These are phyloP conservation scores for Bothriochloa decipiens DNA, from an alignment of 176 grass and related monocot genomes.

Conservation along the genomic window DNA sequence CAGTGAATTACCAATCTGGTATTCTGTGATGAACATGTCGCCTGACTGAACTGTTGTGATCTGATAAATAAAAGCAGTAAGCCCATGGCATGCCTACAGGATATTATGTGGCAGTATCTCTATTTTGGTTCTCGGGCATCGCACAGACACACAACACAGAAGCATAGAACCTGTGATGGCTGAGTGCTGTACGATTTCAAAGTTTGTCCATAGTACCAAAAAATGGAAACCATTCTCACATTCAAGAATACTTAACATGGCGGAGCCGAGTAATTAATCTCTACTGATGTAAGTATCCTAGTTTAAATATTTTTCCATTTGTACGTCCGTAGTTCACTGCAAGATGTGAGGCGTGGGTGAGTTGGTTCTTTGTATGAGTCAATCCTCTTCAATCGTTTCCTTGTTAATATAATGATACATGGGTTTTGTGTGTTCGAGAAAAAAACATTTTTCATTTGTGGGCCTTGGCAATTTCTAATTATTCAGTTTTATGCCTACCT, in stretches of 20 bases:
- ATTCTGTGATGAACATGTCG: constrained; percentile 29
- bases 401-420: not conserved
- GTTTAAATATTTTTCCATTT: not conserved
- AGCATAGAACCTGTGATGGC: not conserved
- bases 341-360: not conserved
- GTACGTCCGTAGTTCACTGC: not conserved
- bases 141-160: not conserved
- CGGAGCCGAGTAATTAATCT: not conserved
- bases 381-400: not conserved
- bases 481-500: not conserved
- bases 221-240: not conserved
- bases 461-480: not conserved
- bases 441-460: not conserved
- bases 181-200: not conserved
- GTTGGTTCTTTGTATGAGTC: not conserved
- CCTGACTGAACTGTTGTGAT: constrained; percentile 31
- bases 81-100: not conserved
- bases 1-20: constrained; percentile 31
- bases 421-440: not conserved
- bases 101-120: constrained; percentile 4
- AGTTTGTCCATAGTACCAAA: constrained; percentile 11
- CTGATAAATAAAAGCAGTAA: constrained; percentile 13
- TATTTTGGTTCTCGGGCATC: constrained; percentile 20
- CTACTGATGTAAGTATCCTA: constrained; percentile 4
- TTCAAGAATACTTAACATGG: not conserved